Percentiles rank a stretch among this genome's conserved stretches.
phyloP scores from a whole-genome alignment of 2,329 filamentous ascomycete species.

The Trichoderma asperellum region DNA sequence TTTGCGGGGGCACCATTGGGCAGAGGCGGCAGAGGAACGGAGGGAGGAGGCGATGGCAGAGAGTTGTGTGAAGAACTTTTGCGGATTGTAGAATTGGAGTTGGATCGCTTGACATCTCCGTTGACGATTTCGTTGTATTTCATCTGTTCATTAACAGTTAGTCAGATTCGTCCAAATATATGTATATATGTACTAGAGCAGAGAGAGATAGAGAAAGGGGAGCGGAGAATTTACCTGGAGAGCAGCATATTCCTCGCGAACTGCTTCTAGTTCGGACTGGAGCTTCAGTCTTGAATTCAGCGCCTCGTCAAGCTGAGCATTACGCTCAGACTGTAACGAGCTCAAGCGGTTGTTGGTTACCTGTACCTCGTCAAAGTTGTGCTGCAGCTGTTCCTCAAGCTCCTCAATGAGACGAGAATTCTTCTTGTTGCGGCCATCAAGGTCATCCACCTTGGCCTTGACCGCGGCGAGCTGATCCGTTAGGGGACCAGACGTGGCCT shows the following conservation, averaged over 20 bases:
- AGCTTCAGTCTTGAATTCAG: conserved; percentile 65
- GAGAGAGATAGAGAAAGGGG: background rate
- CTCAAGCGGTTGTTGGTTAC: conserved; percentile 83
- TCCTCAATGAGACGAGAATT: conserved; percentile 91
- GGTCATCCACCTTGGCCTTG: conserved; percentile 66
- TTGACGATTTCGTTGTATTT: conserved; percentile 61
- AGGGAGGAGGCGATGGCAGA: conserved; percentile 89
- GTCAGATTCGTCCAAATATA: conserved; percentile 22
- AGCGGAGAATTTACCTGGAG: conserved; percentile 67
- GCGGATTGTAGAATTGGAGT: conserved; percentile 72
- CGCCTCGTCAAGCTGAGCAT: conserved; percentile 77
- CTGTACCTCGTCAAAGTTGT: conserved; percentile 92
- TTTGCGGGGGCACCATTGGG: conserved; percentile 61
- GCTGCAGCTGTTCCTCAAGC: conserved; percentile 93
- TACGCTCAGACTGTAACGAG: conserved; percentile 74
- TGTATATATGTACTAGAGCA: too few relatives aligned
- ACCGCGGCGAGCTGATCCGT: conserved; percentile 63
- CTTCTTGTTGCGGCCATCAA: conserved; percentile 78
- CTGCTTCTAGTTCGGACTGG: conserved; percentile 69
- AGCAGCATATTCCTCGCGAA: conserved; percentile 70
- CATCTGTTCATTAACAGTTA: conserved; percentile 49
- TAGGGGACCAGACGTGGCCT: conserved; percentile 51
- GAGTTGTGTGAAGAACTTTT: conserved; percentile 84
- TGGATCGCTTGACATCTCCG: conserved; percentile 59
- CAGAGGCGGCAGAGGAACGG: conserved; percentile 92